A percentile compares a stretch with the other conserved stretches of the same genome.
Conservation (phyloP, 371 early-diverging fungal species). For the Mortierella sp. region DNA sequence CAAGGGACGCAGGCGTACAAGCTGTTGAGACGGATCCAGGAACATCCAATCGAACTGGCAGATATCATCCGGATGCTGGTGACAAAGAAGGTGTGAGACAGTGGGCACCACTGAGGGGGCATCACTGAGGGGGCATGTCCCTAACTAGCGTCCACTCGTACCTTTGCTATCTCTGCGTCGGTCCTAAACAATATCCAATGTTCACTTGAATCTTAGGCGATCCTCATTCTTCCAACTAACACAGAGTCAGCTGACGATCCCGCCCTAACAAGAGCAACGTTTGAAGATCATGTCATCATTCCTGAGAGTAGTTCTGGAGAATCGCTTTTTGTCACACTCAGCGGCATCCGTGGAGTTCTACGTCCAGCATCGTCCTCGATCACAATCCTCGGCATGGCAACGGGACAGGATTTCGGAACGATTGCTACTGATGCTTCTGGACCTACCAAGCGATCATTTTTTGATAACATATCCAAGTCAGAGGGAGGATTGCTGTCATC, state of each 20-base stretch:
- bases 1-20: conserved; percentile 34
- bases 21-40: conserved; percentile 41
- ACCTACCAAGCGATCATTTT: conserved; percentile 21
- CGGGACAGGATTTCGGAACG: conserved; percentile 26
- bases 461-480: conserved; percentile 24
- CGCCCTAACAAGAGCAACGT: conserved; percentile 15
- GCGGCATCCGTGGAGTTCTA: conserved; percentile 40
- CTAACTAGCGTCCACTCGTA: too few species aligned
- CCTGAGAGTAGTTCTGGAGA: conserved; percentile 34
- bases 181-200: too few species aligned
- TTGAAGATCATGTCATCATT: conserved; percentile 48
- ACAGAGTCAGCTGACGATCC: conserved; percentile 5
- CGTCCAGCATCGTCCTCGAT: conserved; percentile 30
- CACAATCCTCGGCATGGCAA: conserved; percentile 19
- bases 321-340: conserved; percentile 42
- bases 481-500: neutral
- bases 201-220: conserved; percentile 42
- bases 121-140: too few species aligned
- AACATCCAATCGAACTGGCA: conserved; percentile 48
- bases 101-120: too few species aligned
- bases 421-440: conserved; percentile 22
- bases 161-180: neutral
- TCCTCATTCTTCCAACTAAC: conserved; percentile 37
- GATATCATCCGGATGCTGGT: conserved; percentile 40
- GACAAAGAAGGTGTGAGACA: conserved; percentile 46